Evolutionary conservation across 1,284 basidiomycete genomes (phyloP).

Genomic region (Ganoderma meredithae): DNA sequence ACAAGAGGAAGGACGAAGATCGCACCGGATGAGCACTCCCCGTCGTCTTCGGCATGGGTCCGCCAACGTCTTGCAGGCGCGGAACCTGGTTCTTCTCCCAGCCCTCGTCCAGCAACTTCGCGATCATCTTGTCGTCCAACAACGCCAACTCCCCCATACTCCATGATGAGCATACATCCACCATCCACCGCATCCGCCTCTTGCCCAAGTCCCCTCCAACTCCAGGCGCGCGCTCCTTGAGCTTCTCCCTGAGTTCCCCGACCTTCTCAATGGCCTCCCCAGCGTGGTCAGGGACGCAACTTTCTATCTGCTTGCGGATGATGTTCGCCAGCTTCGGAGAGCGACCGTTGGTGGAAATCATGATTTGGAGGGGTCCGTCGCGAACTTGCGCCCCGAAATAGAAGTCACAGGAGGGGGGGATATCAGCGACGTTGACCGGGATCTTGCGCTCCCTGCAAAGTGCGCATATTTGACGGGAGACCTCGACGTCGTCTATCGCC

Average conservation of each 20-base stretch:
- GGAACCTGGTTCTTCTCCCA: conserved; percentile 72
- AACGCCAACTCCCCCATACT: conserved; percentile 76
- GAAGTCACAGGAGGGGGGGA: conserved; percentile 95
- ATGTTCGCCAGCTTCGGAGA: conserved; percentile 92
- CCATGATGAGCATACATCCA: conserved; percentile 88
- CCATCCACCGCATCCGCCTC: conserved; percentile 96
- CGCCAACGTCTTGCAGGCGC: conserved; percentile 53
- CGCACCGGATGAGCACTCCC: conserved; percentile 15
- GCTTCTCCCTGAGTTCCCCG: conserved; percentile 70
- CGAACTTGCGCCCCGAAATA: conserved; percentile 97
- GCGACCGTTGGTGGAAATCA: conserved; percentile 96
- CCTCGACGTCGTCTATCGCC: conserved; percentile 87
- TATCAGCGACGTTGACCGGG: conserved; percentile 96
- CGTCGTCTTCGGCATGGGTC: conserved; percentile 31
- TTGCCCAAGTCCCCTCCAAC: conserved; percentile 78
- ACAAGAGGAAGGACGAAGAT: conserved; percentile 28
- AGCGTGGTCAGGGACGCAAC: conserved; percentile 72
- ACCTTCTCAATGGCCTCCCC: conserved; percentile 86
- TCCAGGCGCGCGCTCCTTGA: conserved; percentile 79
- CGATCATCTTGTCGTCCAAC: conserved; percentile 70
- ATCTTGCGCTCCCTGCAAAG: conserved; percentile 77
- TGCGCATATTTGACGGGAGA: conserved; percentile 76
- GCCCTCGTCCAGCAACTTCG: conserved; percentile 67
- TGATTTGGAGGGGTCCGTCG: conserved; percentile 90
- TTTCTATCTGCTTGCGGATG: conserved; percentile 77